Evolutionary conservation across 306 rosid genomes (phyloP).

Genomic region (Vigna reflexopilosa): DNA sequence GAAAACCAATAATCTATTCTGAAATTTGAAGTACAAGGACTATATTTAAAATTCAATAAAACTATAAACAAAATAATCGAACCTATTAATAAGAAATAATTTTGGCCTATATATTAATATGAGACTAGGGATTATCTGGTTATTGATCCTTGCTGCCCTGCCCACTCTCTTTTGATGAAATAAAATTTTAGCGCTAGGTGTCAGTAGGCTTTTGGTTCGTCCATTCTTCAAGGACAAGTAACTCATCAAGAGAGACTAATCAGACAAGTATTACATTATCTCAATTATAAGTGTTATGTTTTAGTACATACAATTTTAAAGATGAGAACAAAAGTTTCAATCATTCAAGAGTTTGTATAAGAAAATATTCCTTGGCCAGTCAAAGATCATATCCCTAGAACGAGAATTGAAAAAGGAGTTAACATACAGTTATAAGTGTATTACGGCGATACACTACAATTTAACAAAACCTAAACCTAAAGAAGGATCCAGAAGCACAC

Average conservation of each 20-base stretch:
- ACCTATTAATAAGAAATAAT: not conserved
- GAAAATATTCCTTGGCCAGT: constrained; percentile 26
- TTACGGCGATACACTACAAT: not conserved
- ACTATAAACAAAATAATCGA: not conserved
- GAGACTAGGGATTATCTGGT: not conserved
- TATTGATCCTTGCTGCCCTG: not conserved
- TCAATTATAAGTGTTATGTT: not conserved
- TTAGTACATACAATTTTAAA: constrained; percentile 22
- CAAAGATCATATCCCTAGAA: not conserved
- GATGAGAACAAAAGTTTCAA: constrained; percentile 5
- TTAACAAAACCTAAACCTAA: constrained; percentile 28
- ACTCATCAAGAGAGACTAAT: not conserved
- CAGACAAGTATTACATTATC: not conserved
- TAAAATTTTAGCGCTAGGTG: constrained; percentile 12
- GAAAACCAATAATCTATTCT: not conserved
- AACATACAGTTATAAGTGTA: constrained; percentile 4
- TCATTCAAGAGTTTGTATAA: constrained; percentile 12
- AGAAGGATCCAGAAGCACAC: constrained; percentile 2
- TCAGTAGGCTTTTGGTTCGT: not conserved
- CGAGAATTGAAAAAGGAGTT: constrained; percentile 17
- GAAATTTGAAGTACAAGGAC: not conserved
- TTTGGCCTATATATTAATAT: not conserved
- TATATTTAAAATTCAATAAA: not conserved
- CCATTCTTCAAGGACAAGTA: constrained; percentile 4
- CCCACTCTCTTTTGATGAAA: not conserved